A percentile compares a stretch with the other conserved stretches of the same genome.
Conservation (phyloP, 306 rosid species). For the Castanopsis chinensis region DNA sequence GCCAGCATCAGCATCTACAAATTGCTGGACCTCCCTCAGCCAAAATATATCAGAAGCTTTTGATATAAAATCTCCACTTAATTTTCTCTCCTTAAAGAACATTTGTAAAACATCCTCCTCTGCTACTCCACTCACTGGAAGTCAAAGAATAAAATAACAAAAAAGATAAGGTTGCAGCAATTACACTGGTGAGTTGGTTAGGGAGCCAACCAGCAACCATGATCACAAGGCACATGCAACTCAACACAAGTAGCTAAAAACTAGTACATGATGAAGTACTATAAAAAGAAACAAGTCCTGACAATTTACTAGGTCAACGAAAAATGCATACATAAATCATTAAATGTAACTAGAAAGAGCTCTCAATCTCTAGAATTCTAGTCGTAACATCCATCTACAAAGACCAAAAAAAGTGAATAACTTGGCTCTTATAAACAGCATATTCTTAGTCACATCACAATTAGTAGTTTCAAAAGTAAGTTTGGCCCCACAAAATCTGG, state of each 20-base stretch:
- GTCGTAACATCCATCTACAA: no score
- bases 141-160: constrained; percentile 8
- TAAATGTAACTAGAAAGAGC: constrained; percentile 2
- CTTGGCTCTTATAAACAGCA: neutral
- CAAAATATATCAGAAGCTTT: constrained; percentile 79
- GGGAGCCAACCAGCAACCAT: neutral
- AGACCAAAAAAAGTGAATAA: neutral
- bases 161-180: constrained; percentile 23
- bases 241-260: constrained; percentile 5
- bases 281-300: neutral
- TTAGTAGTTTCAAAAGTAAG: neutral
- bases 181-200: neutral
- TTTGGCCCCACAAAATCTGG: neutral
- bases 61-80: constrained; percentile 72
- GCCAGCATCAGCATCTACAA: constrained; percentile 33
- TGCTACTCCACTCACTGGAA: constrained; percentile 44
- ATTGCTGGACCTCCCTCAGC: constrained; percentile 43
- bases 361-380: neutral
- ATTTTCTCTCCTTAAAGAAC: constrained; percentile 71
- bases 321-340: neutral
- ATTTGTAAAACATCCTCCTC: constrained; percentile 70
- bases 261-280: neutral
- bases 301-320: neutral
- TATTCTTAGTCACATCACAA: neutral
- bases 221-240: neutral